Percentiles rank a stretch among this genome's conserved stretches.
phyloP scores from a whole-genome alignment of 148 eudicot genomes.

The Fagopyrum homotropicum region DNA sequence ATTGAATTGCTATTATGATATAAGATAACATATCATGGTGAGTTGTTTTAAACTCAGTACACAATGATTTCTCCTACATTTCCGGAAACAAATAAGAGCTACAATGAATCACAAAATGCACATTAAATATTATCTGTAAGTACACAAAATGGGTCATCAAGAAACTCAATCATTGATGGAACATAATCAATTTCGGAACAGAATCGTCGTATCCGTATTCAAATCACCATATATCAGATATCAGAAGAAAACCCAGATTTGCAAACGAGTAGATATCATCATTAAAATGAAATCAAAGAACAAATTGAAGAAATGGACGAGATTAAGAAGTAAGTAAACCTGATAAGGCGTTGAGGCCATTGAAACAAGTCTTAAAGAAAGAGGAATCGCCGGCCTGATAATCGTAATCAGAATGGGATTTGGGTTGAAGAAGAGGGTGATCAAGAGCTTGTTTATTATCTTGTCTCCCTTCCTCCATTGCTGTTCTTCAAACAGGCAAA shows the following conservation, averaged over 20 bases:
- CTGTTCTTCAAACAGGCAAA: not conserved
- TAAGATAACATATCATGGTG: not conserved
- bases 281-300: not conserved
- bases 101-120: too few species aligned
- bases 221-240: not conserved
- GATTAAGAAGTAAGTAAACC: conserved; percentile 18
- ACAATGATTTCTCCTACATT: too few species aligned
- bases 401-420: not conserved
- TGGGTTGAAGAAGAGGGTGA: conserved; percentile 3
- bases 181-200: too few species aligned
- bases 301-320: not conserved
- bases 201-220: too few species aligned
- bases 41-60: not conserved
- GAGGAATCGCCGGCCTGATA: conserved; percentile 24
- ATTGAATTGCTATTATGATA: not conserved
- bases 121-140: too few species aligned
- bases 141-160: not conserved
- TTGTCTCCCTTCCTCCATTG: not conserved
- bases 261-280: not conserved
- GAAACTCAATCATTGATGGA: not conserved
- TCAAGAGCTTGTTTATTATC: not conserved
- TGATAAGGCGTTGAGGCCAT: conserved; percentile 47
- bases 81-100: too few species aligned
- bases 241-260: not conserved
- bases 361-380: conserved; percentile 44